Conservation (phyloP, 2,329 filamentous ascomycete species). For the Ramichloridium luteum region DNA sequence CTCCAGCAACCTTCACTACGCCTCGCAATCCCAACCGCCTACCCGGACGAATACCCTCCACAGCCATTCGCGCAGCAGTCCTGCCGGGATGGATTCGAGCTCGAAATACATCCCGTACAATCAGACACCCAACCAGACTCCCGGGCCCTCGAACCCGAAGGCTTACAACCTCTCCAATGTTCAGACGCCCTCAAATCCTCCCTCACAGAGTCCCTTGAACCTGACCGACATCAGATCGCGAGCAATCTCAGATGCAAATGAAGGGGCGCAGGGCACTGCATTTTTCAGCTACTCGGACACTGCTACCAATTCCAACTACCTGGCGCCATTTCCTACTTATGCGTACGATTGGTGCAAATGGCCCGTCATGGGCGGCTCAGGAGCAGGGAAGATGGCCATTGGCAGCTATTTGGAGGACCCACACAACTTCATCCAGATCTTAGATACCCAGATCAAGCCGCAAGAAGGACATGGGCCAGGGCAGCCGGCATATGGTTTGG, state of each 20-base stretch:
- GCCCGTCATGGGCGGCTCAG: slow-evolving; percentile 61
- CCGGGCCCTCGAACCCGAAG: slow-evolving; percentile 28
- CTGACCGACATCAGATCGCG: slow-evolving; percentile 84
- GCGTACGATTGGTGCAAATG: slow-evolving; percentile 99
- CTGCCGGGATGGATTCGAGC: slow-evolving; percentile 35
- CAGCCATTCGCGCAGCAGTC: slow-evolving; percentile 70
- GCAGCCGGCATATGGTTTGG: slow-evolving; percentile 61
- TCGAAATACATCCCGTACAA: slow-evolving; percentile 52
- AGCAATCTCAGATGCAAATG: slow-evolving; percentile 67
- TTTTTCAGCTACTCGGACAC: slow-evolving; percentile 54
- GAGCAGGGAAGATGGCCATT: slow-evolving; percentile 83
- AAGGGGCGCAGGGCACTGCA: slow-evolving; percentile 50
- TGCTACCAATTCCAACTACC: slow-evolving; percentile 74
- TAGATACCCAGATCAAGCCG: slow-evolving; percentile 69
- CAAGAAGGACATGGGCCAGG: slow-evolving; percentile 58
- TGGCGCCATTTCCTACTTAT: slow-evolving; percentile 90
- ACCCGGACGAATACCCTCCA: slow-evolving; percentile 58
- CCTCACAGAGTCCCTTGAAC: slow-evolving; percentile 77
- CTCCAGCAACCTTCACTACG: slow-evolving; percentile 47
- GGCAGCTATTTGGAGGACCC: slow-evolving; percentile 96
- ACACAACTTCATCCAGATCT: slow-evolving; percentile 98
- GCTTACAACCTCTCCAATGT: slow-evolving; percentile 48
- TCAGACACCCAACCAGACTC: slow-evolving; percentile 48
- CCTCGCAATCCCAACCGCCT: slow-evolving; percentile 33
- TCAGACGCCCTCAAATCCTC: slow-evolving; percentile 46